Evolutionary conservation across 345 rosid genomes (phyloP), one percentile per base, ranked within the genome.

Genomic region (Hibiscus syriacus): DNA sequence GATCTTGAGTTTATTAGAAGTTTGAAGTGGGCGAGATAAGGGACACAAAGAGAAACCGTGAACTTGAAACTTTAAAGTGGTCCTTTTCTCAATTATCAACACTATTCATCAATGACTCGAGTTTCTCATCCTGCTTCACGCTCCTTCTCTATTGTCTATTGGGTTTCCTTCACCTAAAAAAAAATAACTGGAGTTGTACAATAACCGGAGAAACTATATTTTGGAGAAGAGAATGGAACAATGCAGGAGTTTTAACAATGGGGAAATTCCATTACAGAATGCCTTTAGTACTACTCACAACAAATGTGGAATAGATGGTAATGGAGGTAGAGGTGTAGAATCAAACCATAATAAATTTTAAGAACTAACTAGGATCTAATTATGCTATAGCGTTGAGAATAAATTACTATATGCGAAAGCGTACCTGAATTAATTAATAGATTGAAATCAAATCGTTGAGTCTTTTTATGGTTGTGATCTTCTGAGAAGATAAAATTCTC

Each of bases 141-240:
- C 59, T 78, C 84, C 30, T 65, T 80, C 48, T 73, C 78, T 14
- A n/a, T n/a, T n/a, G n/a, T n/a, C n/a, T n/a, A 72, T 73, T 76
- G 79, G 82, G 59, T 67, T 80, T 70, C 68, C 65, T 46, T 76
- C 76, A 6, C 26, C 79, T 2, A 76, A 78, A 48, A 72, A 73
- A 30, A 73, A 55, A 66, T 73, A 80, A 27, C 68, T 73, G 1
- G 39, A 59, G 29, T 49, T 56, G 72, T 39, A 53, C 25, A 45
- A 7, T n/a, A 77, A 25, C 34, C 80, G 49, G 49, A 81, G 80
- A 73, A 75, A 74, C 64, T 63, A 50, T 74, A 66, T 67, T 25
- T 23, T 66, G 57, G 78, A 80, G 63, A 79, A 70, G 20, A 72
- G 83, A 43, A 72, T 66, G 53, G 67, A 68, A 69, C 76, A 72